These are phyloP conservation scores for Calvatia gigantea DNA, from an alignment of 768 basidiomycete species.

Conservation along the genomic window DNA sequence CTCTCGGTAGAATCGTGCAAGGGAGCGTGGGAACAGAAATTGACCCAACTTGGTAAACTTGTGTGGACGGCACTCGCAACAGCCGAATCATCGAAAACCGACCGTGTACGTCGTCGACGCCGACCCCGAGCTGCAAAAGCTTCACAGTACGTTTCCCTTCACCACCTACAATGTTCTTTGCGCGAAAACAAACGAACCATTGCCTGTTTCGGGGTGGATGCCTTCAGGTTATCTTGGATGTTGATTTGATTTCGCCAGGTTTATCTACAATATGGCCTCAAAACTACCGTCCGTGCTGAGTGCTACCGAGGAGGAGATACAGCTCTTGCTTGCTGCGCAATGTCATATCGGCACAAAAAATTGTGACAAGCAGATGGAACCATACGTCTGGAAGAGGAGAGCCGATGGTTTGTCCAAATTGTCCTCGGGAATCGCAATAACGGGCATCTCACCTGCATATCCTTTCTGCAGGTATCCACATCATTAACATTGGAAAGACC, in stretches of 20 bases:
- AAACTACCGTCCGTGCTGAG: slow-evolving; percentile 93
- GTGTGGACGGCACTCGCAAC: slow-evolving; percentile 27
- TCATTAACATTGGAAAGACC: slow-evolving; percentile 98
- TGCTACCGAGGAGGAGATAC: slow-evolving; percentile 97
- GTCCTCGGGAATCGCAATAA: not conserved
- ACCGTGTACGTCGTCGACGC: slow-evolving; percentile 44
- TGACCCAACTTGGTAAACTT: slow-evolving; percentile 28
- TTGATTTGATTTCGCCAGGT: slow-evolving; percentile 26
- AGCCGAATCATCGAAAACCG: slow-evolving; percentile 34
- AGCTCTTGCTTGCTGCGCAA: slow-evolving; percentile 91
- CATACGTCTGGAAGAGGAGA: slow-evolving; percentile 97
- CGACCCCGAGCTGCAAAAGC: slow-evolving; percentile 37
- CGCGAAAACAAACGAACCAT: slow-evolving; percentile 30
- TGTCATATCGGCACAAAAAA: slow-evolving; percentile 98
- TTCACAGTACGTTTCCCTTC: slow-evolving; percentile 41
- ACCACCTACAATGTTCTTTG: slow-evolving; percentile 14
- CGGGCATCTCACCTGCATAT: slow-evolving; percentile 2
- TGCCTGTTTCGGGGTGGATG: slow-evolving; percentile 41
- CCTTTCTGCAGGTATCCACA: slow-evolving; percentile 74
- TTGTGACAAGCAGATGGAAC: slow-evolving; percentile 98
- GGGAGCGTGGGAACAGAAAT: slow-evolving; percentile 32
- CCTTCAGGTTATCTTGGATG: slow-evolving; percentile 31
- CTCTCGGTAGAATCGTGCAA: not conserved
- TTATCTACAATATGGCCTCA: slow-evolving; percentile 56
- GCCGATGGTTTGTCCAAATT: slow-evolving; percentile 70